Evolutionary conservation across 176 grass and related monocot genomes (phyloP).

Genomic region (Calamus simplicifolius): DNA sequence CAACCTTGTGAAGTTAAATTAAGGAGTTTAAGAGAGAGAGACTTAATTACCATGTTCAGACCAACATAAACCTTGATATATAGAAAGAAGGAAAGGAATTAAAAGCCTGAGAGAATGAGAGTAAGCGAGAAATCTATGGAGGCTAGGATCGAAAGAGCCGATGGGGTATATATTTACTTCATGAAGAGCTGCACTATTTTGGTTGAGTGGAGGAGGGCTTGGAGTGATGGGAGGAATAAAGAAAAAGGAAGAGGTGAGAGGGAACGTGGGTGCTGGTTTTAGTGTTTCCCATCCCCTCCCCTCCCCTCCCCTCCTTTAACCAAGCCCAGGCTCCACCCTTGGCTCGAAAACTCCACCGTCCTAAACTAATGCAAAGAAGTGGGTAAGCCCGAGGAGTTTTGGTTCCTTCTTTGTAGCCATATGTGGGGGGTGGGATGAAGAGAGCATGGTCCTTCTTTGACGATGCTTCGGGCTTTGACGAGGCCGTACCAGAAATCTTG

Average conservation of each 20-base stretch:
- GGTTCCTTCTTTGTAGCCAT: slow-evolving; percentile 84
- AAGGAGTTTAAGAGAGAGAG: not conserved
- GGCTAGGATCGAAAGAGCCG: not conserved
- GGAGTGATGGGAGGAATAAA: not conserved
- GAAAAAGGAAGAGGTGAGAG: slow-evolving; percentile 34
- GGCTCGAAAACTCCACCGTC: slow-evolving; percentile 40
- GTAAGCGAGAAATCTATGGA: slow-evolving; percentile 5
- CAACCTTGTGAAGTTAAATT: not conserved
- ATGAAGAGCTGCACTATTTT: not conserved
- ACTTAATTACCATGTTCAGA: slow-evolving; percentile 84
- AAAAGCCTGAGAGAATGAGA: slow-evolving; percentile 26
- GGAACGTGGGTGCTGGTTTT: slow-evolving; percentile 99
- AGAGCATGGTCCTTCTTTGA: no score
- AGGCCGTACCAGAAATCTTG: no score
- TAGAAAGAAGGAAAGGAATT: slow-evolving; percentile 17
- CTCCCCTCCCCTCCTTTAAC: slow-evolving; percentile 52
- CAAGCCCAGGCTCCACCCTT: slow-evolving; percentile 54
- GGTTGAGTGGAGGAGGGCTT: not conserved
- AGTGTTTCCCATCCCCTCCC: slow-evolving; percentile 67
- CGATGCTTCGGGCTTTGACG: no score
- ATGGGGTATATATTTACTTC: not conserved
- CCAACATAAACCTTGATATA: slow-evolving; percentile 13
- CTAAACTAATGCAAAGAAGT: slow-evolving; percentile 37
- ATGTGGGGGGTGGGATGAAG: slow-evolving; percentile 17
- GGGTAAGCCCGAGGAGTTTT: slow-evolving; percentile 51